Evolutionary conservation across 2,329 filamentous ascomycete species (phyloP).

Genomic region (Colletotrichum agaves): DNA sequence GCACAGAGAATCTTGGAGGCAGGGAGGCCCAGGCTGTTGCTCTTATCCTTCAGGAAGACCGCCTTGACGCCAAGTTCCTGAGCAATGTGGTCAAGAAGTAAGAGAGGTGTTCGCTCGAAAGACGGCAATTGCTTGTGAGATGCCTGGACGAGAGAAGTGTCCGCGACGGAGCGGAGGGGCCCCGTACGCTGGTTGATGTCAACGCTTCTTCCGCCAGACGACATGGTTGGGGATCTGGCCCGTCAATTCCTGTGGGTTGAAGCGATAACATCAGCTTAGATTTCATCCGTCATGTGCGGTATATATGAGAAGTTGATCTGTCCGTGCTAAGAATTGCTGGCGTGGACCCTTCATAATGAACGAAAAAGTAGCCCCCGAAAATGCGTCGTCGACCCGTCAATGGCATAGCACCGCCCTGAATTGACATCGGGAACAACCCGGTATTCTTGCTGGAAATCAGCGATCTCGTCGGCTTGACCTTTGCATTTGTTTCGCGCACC

Average conservation of each 20-base stretch:
- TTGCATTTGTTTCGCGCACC: too few species aligned
- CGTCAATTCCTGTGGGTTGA: fast-evolving
- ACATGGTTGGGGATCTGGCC: conserved; percentile 22
- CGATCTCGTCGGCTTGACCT: not conserved
- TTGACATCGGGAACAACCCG: not conserved
- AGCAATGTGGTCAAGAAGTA: conserved; percentile 63
- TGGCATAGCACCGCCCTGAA: not conserved
- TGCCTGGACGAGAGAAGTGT: conserved; percentile 36
- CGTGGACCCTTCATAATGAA: not conserved
- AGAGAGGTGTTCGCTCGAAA: conserved; percentile 66
- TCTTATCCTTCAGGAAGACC: conserved; percentile 79
- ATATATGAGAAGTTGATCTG: not conserved
- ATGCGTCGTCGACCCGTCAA: conserved; percentile 5
- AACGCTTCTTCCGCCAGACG: conserved; percentile 39
- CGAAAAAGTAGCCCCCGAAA: not conserved
- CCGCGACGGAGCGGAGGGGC: conserved; percentile 14
- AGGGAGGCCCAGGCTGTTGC: conserved; percentile 72
- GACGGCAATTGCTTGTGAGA: conserved; percentile 70
- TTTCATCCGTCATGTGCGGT: not conserved
- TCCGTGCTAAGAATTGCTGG: fast-evolving
- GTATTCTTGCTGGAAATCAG: not conserved
- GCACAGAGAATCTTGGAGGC: conserved; percentile 86
- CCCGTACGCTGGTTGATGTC: conserved; percentile 42
- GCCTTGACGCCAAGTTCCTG: conserved; percentile 64
- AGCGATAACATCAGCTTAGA: not conserved